Conservation (phyloP, 2,329 filamentous ascomycete genomes). For the Alternaria brassicae region DNA sequence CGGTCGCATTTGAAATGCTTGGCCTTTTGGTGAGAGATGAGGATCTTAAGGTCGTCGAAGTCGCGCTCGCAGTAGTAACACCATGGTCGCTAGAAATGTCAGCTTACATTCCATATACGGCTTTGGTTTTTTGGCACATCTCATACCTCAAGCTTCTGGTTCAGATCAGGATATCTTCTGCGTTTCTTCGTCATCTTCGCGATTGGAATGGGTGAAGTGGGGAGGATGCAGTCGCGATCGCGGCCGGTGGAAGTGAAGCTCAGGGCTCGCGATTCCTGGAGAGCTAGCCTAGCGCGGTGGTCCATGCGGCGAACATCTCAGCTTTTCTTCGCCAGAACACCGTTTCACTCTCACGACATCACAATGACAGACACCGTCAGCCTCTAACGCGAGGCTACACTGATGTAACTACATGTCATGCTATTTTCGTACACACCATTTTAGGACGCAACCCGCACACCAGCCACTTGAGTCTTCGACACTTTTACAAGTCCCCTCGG, state of each 20-base stretch:
- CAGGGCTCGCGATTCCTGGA: constrained; percentile 26
- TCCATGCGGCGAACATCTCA: constrained; percentile 11
- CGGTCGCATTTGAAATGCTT: constrained; percentile 98
- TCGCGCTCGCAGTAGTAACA: constrained; percentile 99
- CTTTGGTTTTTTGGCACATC: neutral
- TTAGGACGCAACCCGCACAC: constrained; percentile 45
- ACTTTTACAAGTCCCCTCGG: constrained; percentile 54
- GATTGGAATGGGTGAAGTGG: constrained; percentile 2
- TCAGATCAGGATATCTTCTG: constrained; percentile 82
- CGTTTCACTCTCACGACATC: constrained; percentile 9
- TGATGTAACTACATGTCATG: neutral
- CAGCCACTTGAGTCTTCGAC: constrained; percentile 57
- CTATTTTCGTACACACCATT: neutral
- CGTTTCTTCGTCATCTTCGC: constrained; percentile 72
- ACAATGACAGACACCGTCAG: constrained; percentile 1
- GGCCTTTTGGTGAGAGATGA: constrained; percentile 97
- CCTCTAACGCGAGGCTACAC: constrained; percentile 2
- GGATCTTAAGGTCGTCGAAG: constrained; percentile 95
- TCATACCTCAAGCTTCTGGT: constrained; percentile 74
- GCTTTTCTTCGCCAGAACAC: constrained; percentile 23
- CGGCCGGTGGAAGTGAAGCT: constrained; percentile 22
- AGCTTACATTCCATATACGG: neutral
- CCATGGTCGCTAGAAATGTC: constrained; percentile 70
- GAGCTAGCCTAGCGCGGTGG: constrained; percentile 27
- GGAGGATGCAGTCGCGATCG: constrained; percentile 7